Evolutionary conservation across 495 filamentous ascomycete species (phyloP), one percentile per base, ranked within the genome.

Genomic region (Lepraria neglecta): DNA sequence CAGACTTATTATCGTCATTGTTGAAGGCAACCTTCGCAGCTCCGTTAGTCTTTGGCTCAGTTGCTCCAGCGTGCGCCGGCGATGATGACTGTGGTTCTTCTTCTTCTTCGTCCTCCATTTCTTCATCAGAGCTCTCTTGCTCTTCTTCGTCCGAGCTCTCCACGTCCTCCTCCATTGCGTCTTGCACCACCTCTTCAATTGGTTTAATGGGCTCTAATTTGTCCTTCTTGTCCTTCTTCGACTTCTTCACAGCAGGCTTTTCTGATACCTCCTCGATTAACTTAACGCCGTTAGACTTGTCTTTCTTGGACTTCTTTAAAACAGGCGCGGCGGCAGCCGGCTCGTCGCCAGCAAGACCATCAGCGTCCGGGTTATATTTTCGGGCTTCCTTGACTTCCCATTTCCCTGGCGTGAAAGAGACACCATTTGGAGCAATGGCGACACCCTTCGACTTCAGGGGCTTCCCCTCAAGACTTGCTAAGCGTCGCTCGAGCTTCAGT

Each of bases 321-420:
- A 72, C 64, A 15, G 72, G 64, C 50, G 64, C 66, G 24, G 71
- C 68, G 24, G 84, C 79, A 46, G 85, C 78, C 21, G 80, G 78
- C 63, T 88, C 88, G 67, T 92, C 85, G 9, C 82, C 82, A 56
- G 80, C 77, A 51, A 96, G 69, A 24, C 92, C 91, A 75, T 98
- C 94, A 52, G 90, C 94, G 74, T 97, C 94, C 31, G 84, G 77
- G 73, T 97, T 97, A 78, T 98, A 98, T 74, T 92, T 95, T 68
- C 91, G 82, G n/a, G 88, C 87, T 68, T 97, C 90, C 74, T 92
- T 95, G 67, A 97, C 75, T 62, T 94, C 88, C 80, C 89, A 97
- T 74, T 96, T 97, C 61, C 84, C 78, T 38, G 89, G 81, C 14
- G 68, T 62, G 9, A 78, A 64, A 42, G 78, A 69, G 30, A 82